Evolutionary conservation across 345 rosid species (phyloP).

Genomic region (Arabidopsis suecica): DNA sequence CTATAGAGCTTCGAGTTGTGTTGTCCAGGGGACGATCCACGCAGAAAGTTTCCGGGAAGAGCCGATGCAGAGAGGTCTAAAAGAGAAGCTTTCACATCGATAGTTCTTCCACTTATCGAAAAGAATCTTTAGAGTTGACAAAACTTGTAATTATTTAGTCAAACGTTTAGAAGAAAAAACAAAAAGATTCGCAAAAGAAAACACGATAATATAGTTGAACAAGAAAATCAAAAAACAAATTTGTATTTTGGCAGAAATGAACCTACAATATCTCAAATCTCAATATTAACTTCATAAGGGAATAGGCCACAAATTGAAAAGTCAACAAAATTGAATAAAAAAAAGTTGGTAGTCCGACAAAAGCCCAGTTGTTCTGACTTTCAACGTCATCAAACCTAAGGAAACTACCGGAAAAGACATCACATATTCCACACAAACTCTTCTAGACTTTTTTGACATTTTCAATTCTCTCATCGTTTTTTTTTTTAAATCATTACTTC

Average conservation of each 20-base stretch:
- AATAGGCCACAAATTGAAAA: constrained; percentile 31
- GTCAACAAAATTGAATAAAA: constrained; percentile 38
- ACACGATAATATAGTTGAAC: constrained; percentile 17
- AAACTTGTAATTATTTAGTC: too few species aligned
- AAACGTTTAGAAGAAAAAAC: not conserved
- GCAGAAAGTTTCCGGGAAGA: too few species aligned
- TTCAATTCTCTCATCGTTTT: not conserved
- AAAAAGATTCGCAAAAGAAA: not conserved
- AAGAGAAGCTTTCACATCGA: too few species aligned
- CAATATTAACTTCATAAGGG: not conserved
- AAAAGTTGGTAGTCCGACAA: constrained; percentile 39
- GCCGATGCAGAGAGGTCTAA: too few species aligned
- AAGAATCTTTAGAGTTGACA: too few species aligned
- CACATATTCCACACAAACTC: constrained; percentile 38
- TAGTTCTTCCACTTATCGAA: too few species aligned
- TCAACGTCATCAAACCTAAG: constrained; percentile 31
- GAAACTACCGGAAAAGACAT: constrained; percentile 20
- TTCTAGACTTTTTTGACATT: constrained; percentile 32
- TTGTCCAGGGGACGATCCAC: too few species aligned
- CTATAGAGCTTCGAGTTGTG: too few species aligned
- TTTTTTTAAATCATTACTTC: constrained; percentile 5
- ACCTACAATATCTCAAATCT: too few species aligned
- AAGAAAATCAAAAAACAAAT: constrained; percentile 13
- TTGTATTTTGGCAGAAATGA: constrained; percentile 4
- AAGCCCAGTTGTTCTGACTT: constrained; percentile 37